Evolutionary conservation across 169 alveolate species (phyloP), one percentile per base, ranked within the genome.

Genomic region (Plasmodium adleri): DNA sequence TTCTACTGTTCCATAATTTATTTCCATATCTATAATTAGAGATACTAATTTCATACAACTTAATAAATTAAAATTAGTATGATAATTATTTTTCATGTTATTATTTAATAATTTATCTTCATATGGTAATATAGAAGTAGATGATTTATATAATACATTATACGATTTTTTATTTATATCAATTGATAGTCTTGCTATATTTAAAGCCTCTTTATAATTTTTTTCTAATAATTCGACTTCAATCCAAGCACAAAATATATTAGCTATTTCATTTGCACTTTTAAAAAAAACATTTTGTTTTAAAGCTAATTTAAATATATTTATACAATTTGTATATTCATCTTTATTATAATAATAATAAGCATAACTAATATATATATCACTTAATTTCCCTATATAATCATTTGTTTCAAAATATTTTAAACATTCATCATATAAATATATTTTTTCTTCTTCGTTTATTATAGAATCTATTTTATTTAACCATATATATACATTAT

Each of bases 1-100:
- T 68, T 80, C 90, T 10, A 80, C 49, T 1, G 90, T 80, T 5
- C 90, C 90, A 39, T 67, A 80, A 80, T 80, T 80, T 54, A 80
- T 62, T 68, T 80, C 90, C 90, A 80, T 45, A 56, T 80, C 90
- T 22, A 80, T 49, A 17, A 80, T 22, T n/a, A 80, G 54, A 28
- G 74, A 80, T 4, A 72, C 68, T 56, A 80, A 68, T 60, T 80
- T 80, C 15, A 68, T 60, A n/a, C 68, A 67, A 43, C 59, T 80
- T 68, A 68, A 32, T 17, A 80, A 54, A 45, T 50, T 56, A 63
- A 68, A 80, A 12, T 66, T 56, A 0, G 56, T 52, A 28, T 78
- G 47, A 10, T 64, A 10, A 1, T 20, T 20, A 15, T 49, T 47
- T 8, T 20, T 1, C 7, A 49, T 9, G 13, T 67, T 17, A 10